Base-by-base conservation (phyloP, 805 yeast genomes). In the Candida nemodendra region DNA sequence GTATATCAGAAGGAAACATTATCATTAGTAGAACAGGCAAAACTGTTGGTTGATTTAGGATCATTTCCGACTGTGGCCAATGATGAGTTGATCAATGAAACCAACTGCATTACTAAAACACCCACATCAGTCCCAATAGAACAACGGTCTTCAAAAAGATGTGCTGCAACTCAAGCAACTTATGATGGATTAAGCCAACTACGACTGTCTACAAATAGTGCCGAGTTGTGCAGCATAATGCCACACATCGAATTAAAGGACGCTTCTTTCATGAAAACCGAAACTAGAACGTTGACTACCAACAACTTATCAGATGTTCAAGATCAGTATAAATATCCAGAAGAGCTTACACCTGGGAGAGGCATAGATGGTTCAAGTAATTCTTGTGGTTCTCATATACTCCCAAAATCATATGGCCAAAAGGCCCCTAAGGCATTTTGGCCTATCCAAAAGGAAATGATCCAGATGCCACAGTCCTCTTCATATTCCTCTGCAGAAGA, bases 1-100 rank as follows among this genome's bases (percentile, higher is more conserved):
- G 62, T 66, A 39, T 78, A 78, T 52, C 73, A 73, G 44, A 75
- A 76, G 48, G 77, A 74, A 79, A 25, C 72, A 72, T 6, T 65
- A 68, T 39, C 52, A 66, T 39, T 36, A 19, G 36, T 33, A 33
- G 38, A 39, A 22, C 47, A 40, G 26, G 41, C 41, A 7, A 31
- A 16, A 19, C 16, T 31, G 21, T 8, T 41, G 14, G 36, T 41
- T 13, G 40, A 32, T 19, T 17, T 37, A 14, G 34, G 37, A 15
- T 21, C 24, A 21, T 21, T 21, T 21, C 11, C 24, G 7, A 11
- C 9, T 7, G 11, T 21, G 9, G 16, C 23, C 2, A 11, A 23
- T 23, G 22, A 24, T 21, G 18, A 24, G 11, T 8, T 8, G 7
- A 8, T 11, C 24, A 8, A 7, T 21, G 24, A 21, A 21, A 8